Evolutionary conservation across 106 monocot species (phyloP), one percentile per base, ranked within the genome.

Genomic region (Apostasia shenzhenica): DNA sequence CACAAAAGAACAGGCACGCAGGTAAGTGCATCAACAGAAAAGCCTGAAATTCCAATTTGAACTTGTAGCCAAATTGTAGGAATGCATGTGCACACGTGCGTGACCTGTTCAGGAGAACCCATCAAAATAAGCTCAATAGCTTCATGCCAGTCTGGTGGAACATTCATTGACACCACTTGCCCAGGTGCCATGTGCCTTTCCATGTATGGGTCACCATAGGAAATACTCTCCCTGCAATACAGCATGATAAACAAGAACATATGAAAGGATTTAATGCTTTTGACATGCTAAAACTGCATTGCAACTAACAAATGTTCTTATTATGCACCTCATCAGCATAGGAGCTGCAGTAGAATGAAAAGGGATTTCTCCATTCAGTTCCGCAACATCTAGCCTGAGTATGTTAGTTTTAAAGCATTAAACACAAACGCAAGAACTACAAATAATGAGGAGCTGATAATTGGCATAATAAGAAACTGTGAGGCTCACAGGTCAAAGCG

Each of bases 71-170:
- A 26, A 26, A 26, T 26, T 26, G 26, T 26, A 26, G 26, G 26
- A 26, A 26, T 26, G 26, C 26, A 26, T 26, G 26, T 26, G 26
- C 26, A 26, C 26, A 26, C 26, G 26, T 26, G 26, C 26, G 0
- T 26, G 26, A 76, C 99, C 93, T 99, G 90, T 60, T 99, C 99
- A 41, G 93, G 93, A 48, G 77, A 87, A 76, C 87, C 87, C 72
- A 81, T 54, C 65, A 87, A 81, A 70, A 99, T 90, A 6, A 90
- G 73, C 64, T 93, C 90, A 59, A 99, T 79, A 74, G 99, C 93
- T 76, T 99, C 93, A 72, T 78, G 99, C 99, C 97, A 99, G 59
- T 93, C 83, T 70, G 85, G 43, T 8, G 93, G 93, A 71, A 85
- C 82, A 82, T 76, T 82, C 50, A 73, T 58, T 46, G 81, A 41